Evolutionary conservation across 2,329 filamentous ascomycete species (phyloP).

Genomic region (Aspergillus udagawae): DNA sequence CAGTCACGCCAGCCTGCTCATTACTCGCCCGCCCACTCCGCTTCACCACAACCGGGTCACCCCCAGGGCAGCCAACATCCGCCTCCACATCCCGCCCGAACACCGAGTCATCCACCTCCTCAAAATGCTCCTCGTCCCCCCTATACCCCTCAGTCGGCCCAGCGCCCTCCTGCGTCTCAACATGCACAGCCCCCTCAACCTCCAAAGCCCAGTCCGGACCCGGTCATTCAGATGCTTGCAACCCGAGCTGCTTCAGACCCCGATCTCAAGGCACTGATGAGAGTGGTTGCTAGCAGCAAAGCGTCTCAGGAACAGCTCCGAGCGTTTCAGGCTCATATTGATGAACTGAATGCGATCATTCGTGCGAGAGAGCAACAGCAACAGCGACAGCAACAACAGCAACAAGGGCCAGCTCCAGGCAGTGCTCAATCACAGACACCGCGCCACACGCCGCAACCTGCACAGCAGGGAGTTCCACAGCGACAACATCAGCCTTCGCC

Average conservation of each 20-base stretch:
- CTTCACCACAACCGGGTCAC: conserved; percentile 25
- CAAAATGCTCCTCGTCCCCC: conserved; percentile 18
- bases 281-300: conserved; percentile 48
- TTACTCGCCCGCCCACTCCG: conserved; percentile 24
- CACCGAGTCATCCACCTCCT: conserved; percentile 7
- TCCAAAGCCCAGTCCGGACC: conserved; percentile 44
- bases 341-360: conserved; percentile 49
- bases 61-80: conserved; percentile 19
- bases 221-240: conserved; percentile 52
- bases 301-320: conserved; percentile 47
- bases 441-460: conserved; percentile 16
- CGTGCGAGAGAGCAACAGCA: conserved; percentile 41
- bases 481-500: conserved; percentile 6
- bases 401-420: conserved; percentile 15
- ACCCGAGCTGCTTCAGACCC: conserved; percentile 47
- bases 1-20: conserved; percentile 25
- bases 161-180: conserved; percentile 26
- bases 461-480: conserved; percentile 6
- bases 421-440: conserved; percentile 13
- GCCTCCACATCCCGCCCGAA: conserved; percentile 15
- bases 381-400: conserved; percentile 29
- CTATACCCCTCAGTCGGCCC: conserved; percentile 21
- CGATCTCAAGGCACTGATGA: conserved; percentile 49
- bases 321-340: conserved; percentile 49
- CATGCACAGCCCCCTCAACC: conserved; percentile 30